Evolutionary conservation across 768 basidiomycete species (phyloP), one percentile per base, ranked within the genome.

Genomic region (Boletus speciosus): DNA sequence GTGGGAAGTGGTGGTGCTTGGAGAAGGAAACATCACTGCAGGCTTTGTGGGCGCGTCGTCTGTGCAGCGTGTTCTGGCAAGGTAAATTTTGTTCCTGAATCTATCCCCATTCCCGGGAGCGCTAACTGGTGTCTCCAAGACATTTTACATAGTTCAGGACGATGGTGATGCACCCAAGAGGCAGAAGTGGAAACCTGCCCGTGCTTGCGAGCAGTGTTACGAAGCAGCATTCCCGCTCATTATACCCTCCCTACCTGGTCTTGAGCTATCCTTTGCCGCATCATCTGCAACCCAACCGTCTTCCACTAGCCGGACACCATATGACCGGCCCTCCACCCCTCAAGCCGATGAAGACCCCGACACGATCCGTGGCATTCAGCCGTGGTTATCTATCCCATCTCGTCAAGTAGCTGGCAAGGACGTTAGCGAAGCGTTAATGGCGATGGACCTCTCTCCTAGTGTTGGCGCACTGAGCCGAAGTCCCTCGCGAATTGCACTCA

Each of bases 161-260:
- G 61, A 68, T 9, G 25, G 31, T 9, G 88, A 90, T 57, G 74
- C 4, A 73, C 70, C 37, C 57, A 76, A 10, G 78, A 81, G 51
- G 72, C 76, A 19, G 66, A 73, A 36, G 63, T 71, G 66, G 74
- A 82, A 87, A 63, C 76, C 88, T 37, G 86, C 90, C 2, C 80
- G 93, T 4, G 86, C 92, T 7, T 96, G 93, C 67, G 85, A 90
- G 51, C 80, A 86, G 2, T 96, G 93, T 70, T 96, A 86, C 62
- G 88, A 91, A 57, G 81, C 86, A 12, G 87, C 94, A 16, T 96
- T 96, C 60, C 91, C 91, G 0, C 52, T 88, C 32, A 39, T 63
- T 19, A 1, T 37, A 27, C 37, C 58, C 3, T 39, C 47, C 8
- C 23, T 19, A 11, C 31, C n/a, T 2, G 27, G 37, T n/a, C 10